A percentile compares a stretch with the other conserved stretches of the same genome.
Conservation (phyloP, 2,329 filamentous ascomycete genomes). For the Diaporthe vaccinii region DNA sequence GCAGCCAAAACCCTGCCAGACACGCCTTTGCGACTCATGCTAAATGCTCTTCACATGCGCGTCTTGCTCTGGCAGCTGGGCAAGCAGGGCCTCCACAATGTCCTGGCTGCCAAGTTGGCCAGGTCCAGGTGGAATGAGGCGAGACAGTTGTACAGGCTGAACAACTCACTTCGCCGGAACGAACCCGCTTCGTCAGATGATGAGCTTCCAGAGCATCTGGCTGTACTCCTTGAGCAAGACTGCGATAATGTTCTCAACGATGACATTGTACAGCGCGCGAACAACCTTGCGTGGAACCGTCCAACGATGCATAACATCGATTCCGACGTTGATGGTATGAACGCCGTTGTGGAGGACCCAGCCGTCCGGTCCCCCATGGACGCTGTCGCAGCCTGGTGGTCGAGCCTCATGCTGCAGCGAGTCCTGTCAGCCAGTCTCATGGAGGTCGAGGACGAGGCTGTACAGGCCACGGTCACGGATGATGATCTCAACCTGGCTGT, state of each 20-base stretch:
- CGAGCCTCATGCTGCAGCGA: slow-evolving; percentile 78
- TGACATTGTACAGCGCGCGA: slow-evolving; percentile 84
- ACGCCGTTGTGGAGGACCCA: slow-evolving; percentile 86
- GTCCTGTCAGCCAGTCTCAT: slow-evolving; percentile 76
- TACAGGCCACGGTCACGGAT: slow-evolving; percentile 52
- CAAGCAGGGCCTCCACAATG: slow-evolving; percentile 75
- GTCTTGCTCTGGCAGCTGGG: slow-evolving; percentile 86
- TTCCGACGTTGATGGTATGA: slow-evolving; percentile 78
- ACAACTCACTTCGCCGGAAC: slow-evolving; percentile 58
- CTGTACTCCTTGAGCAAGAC: slow-evolving; percentile 80
- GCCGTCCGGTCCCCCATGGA: slow-evolving; percentile 90
- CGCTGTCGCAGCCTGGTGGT: slow-evolving; percentile 92
- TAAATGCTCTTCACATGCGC: slow-evolving; percentile 92
- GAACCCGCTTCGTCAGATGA: slow-evolving; percentile 66
- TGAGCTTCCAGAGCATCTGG: slow-evolving; percentile 81
- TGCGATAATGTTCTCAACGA: slow-evolving; percentile 86
- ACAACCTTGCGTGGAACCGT: slow-evolving; percentile 90
- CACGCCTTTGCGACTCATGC: slow-evolving; percentile 86
- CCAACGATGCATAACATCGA: slow-evolving; percentile 77
- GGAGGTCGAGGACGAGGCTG: slow-evolving; percentile 60
- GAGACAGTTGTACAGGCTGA: slow-evolving; percentile 70
- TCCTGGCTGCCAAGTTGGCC: slow-evolving; percentile 80
- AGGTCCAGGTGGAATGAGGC: slow-evolving; percentile 86
- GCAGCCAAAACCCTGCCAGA: slow-evolving; percentile 89
- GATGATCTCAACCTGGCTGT: slow-evolving; percentile 77